Evolutionary conservation across 2,329 filamentous ascomycete genomes (phyloP).

Genomic region (Penicillium sp.): DNA sequence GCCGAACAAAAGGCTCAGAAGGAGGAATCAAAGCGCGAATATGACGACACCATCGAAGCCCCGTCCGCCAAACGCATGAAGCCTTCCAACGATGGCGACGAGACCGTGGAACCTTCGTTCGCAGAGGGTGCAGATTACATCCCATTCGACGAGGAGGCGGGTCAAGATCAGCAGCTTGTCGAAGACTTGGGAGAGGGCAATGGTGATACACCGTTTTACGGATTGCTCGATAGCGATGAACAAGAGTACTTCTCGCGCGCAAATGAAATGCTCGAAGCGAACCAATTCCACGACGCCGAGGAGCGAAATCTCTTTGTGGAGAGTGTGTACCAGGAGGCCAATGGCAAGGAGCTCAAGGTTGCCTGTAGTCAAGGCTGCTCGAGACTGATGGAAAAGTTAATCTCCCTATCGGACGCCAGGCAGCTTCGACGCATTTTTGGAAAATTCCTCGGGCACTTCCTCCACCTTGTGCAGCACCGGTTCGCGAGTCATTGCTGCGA

Average conservation of each 20-base stretch:
- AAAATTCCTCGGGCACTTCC: conserved; percentile 79
- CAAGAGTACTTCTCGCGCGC: conserved; percentile 92
- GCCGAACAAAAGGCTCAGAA: conserved; percentile 39
- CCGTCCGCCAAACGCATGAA: conserved; percentile 37
- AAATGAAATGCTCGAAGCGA: conserved; percentile 81
- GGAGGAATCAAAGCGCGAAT: conserved; percentile 33
- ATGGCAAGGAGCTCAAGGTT: conserved; percentile 91
- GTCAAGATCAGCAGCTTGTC: conserved; percentile 3
- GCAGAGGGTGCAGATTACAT: conserved; percentile 33
- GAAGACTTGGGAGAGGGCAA: conserved; percentile 18
- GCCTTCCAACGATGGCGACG: conserved; percentile 20
- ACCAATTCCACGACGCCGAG: conserved; percentile 74
- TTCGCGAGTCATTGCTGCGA: conserved; percentile 98
- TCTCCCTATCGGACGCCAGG: conserved; percentile 67
- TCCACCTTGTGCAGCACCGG: conserved; percentile 84
- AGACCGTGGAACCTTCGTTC: conserved; percentile 16
- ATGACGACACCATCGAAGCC: conserved; percentile 30
- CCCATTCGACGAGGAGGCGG: conserved; percentile 26
- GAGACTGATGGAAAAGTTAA: conserved; percentile 82
- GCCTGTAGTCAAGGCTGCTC: conserved; percentile 95
- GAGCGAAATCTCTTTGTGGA: conserved; percentile 66
- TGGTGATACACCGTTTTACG: conserved; percentile 74
- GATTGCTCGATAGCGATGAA: conserved; percentile 85
- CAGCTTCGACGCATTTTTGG: conserved; percentile 85
- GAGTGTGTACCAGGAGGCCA: conserved; percentile 79